Evolutionary conservation across 257 asterid genomes (phyloP).

Genomic region (Nyctanthes arbortristis): DNA sequence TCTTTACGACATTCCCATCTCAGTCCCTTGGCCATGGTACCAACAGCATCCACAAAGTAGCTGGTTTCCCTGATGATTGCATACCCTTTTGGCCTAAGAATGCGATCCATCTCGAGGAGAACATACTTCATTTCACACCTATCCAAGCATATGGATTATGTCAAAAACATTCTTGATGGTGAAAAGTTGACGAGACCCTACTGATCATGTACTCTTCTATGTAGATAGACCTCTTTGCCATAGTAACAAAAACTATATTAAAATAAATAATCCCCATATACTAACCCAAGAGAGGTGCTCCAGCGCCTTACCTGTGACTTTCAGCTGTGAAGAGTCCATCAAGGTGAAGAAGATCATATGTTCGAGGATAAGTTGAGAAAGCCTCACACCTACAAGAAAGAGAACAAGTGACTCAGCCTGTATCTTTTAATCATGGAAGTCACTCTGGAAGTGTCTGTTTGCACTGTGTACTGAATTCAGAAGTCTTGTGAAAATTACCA

Average conservation of each 20-base stretch:
- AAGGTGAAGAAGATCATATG: constrained; percentile 18
- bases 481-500: constrained; percentile 31
- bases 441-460: neutral
- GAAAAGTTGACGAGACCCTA: too few species aligned
- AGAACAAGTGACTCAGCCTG: neutral
- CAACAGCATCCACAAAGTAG: constrained; percentile 32
- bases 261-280: too few species aligned
- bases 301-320: neutral
- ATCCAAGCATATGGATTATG: neutral
- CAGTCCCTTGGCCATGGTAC: constrained; percentile 32
- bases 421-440: neutral
- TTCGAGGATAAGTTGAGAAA: constrained; percentile 19
- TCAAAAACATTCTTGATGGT: too few species aligned
- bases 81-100: constrained; percentile 39
- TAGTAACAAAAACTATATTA: neutral
- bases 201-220: neutral
- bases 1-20: constrained; percentile 39
- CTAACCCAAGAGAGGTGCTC: neutral
- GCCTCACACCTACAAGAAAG: constrained; percentile 13
- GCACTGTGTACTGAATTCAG: neutral
- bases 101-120: constrained; percentile 42
- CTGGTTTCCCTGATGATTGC: constrained; percentile 35
- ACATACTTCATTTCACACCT: constrained; percentile 43
- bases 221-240: neutral
- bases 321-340: constrained; percentile 11